Percentiles rank a stretch among this genome's conserved stretches.
phyloP scores from a whole-genome alignment of 1,284 basidiomycete genomes.

The Wolfiporia cocos region DNA sequence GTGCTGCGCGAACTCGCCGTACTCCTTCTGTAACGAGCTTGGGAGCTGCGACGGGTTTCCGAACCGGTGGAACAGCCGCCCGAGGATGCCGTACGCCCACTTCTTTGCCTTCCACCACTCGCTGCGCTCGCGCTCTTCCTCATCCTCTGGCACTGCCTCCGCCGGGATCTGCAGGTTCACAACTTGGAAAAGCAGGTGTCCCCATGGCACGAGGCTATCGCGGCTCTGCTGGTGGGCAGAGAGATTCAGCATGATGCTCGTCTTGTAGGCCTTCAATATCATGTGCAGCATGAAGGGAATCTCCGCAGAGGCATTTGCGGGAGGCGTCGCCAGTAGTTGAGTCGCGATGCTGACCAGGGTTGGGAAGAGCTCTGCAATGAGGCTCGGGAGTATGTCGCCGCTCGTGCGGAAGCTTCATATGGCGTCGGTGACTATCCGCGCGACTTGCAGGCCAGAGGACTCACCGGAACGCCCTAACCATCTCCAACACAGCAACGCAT shows the following conservation, averaged over 20 bases:
- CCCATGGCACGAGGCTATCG: slow-evolving; percentile 80
- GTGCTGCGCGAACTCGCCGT: slow-evolving; percentile 67
- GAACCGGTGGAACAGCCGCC: slow-evolving; percentile 72
- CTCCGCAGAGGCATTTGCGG: slow-evolving; percentile 50
- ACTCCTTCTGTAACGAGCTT: slow-evolving; percentile 60
- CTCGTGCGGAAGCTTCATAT: slow-evolving; percentile 59
- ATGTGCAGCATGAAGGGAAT: slow-evolving; percentile 76
- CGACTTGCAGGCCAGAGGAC: slow-evolving; percentile 2
- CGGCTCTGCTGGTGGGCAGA: slow-evolving; percentile 67
- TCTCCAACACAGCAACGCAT: slow-evolving; percentile 68
- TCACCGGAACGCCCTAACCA: slow-evolving; percentile 66
- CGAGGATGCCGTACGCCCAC: slow-evolving; percentile 77
- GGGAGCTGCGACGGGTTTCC: slow-evolving; percentile 85
- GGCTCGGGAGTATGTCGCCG: slow-evolving; percentile 47
- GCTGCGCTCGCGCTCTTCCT: slow-evolving; percentile 67
- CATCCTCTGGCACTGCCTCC: slow-evolving; percentile 60
- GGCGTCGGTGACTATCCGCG: neutral
- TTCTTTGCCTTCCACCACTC: slow-evolving; percentile 91
- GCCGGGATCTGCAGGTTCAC: slow-evolving; percentile 64
- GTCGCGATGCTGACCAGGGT: slow-evolving; percentile 64
- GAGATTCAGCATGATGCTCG: slow-evolving; percentile 68
- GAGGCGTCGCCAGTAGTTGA: slow-evolving; percentile 56
- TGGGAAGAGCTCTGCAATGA: slow-evolving; percentile 66
- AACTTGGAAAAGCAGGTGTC: slow-evolving; percentile 72
- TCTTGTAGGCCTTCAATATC: slow-evolving; percentile 80